Evolutionary conservation across 2,329 filamentous ascomycete genomes (phyloP), one percentile per base, ranked within the genome.

Genomic region (Elsinoe fawcettii): DNA sequence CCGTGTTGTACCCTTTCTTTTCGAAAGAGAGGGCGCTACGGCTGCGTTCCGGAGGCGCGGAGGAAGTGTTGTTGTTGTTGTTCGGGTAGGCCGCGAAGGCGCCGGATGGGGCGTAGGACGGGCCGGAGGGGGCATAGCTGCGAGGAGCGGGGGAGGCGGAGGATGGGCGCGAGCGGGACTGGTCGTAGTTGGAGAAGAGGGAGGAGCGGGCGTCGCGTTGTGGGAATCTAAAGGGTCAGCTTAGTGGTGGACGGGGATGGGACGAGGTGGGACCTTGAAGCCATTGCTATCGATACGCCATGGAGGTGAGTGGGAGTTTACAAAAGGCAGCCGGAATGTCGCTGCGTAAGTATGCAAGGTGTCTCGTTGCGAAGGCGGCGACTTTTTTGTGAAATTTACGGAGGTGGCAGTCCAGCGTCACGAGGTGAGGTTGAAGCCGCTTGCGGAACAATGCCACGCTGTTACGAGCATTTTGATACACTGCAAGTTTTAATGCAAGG

Each of bases 1-100:
- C 88, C 66, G 95, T 87, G 69, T 87, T 92, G 71, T 97, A 97
- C 92, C 92, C 69, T 86, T 89, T 9, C 68, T 69, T 65, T 77
- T 75, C 59, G 75, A 46, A 47, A 16, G 37, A 47, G 8, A 25
- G 41, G 39, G 43, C 30, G 37, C 18, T 49, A 30, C 32, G 51
- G 16, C 27, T 18, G 2, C 47, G 47, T n/a, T 53, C 39, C 14
- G 27, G 62, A 6, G 32, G 34, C 14, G 32, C 9, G 43, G 23
- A 22, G 27, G 27, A 30, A 9, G 27, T 30, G 16, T 43, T 30
- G 59, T 37, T 37, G 34, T 12, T 59, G 14, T 53, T 58, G 16
- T 64, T 61, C 1, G 68, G 68, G 55, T 70, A 70, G 7, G 69
- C 69, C 43, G 56, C 44, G 58, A 63, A 64, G 44, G 54, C 51